Base-by-base conservation (phyloP, 2,329 filamentous ascomycete genomes). In the Monilinia aucupariae region DNA sequence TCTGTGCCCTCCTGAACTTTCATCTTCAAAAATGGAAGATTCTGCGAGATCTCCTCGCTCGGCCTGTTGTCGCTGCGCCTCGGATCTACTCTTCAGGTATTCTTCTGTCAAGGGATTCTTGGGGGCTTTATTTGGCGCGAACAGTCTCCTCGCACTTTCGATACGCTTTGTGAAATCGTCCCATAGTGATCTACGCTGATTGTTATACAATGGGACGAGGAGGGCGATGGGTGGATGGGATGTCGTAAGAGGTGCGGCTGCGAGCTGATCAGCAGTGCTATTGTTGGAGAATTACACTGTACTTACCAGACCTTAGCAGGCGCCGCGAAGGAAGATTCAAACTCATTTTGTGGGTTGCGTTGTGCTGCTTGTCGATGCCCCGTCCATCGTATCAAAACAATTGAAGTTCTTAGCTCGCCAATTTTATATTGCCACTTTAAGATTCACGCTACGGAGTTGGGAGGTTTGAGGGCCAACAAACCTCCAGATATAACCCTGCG, bases 81-180 rank as follows among this genome's bases (percentile, higher is more conserved):
- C 39, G 30, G 65, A 59, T 8, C 71, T 69, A 62, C 78, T 76
- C 64, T 74, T 74, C 50, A 80, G 73, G 68, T 76, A 82, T 60
- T 88, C 82, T 64, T 88, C 84, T 68, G 90, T 84, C 69, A 91
- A 80, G 61, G 84, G 86, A 69, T 85, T 71, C 20, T 61, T 65
- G 6, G 66, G 68, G 37, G 59, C 66, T 47, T 62, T 68, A 1
- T 58, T 12, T 10, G 60, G 60, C 5, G 43, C 30, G 32, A 62
- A 34, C 20, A 48, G 17, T 25, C 22, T 48, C 20, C 22, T 62
- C 30, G 52, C 60, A 39, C 34, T 50, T 13, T 49, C 39, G 34
- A 62, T 30, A 47, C 32, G 34, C 20, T 48, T 34, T 37, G 50
- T 20, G 15, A 63, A 49, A 22, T 62, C 45, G 62, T 60, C 59